Base-by-base conservation (phyloP, 345 rosid genomes). In the Cochlearia excelsa region DNA sequence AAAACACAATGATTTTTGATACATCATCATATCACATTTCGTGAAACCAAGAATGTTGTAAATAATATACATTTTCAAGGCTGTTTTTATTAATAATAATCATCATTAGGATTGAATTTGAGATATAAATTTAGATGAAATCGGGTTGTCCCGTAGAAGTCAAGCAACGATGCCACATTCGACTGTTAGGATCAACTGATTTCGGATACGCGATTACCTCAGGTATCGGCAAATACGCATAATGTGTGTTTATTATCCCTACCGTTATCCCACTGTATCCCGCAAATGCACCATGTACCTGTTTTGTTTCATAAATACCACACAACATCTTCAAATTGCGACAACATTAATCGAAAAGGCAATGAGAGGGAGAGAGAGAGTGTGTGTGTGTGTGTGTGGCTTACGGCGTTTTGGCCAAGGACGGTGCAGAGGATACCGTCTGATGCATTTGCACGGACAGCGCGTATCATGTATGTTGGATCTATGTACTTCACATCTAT, bases 151-250 rank as follows among this genome's bases (percentile, higher is more conserved):
- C 97, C 0, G 96, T 94, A 9, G 97, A 94, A 4, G 97, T 85
- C 73, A 94, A 79, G 86, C 99, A 94, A 59, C 96, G 96, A 76
- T 87, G 97, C 97, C 96, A 94, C 97, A 90, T 94, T 46, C 96
- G 80, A 72, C 97, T 90, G 67, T 90, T 90, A 1, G 97, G 96
- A 62, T 94, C 99, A 4, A 90, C 96, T 26, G 85, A 75, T 62
- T 96, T 81, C 4, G 97, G 77, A 66, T 94, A 88, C 33, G 81
- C 75, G 58, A 94, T 94, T 50, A 87, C 99, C 73, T 94, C 95
- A 9, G 99, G 87, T 49, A 94, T 90, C 31, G 99, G 96, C 30
- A 87, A 87, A 77, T 90, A 90, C 34, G 82, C 96, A 30, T 94
- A 87, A 61, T 87, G 99, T 71, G 97, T 90, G 82, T 94, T 90